phyloP scores from a whole-genome alignment of 2,329 filamentous ascomycete species.

The Fusarium humuli region DNA sequence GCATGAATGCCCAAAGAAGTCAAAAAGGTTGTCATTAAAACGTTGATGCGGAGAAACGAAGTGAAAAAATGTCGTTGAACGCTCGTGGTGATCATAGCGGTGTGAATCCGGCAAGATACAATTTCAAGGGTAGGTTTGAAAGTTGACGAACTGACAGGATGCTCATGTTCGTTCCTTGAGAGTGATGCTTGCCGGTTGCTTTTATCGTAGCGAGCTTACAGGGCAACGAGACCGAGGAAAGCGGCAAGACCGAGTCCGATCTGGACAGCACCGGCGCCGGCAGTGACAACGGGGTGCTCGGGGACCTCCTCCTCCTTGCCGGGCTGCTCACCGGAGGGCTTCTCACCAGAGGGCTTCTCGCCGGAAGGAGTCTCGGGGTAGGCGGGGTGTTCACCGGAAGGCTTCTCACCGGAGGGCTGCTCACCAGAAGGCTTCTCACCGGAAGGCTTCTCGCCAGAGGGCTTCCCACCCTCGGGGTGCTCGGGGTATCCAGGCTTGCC shows the following conservation, averaged over 20 bases:
- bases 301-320: slow-evolving; percentile 18
- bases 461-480: neutral
- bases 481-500: neutral
- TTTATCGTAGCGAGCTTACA: slow-evolving; percentile 43
- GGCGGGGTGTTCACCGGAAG: neutral
- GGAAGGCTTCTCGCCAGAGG: neutral
- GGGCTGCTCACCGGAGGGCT: slow-evolving; percentile 5
- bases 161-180: slow-evolving; percentile 6
- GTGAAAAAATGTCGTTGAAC: slow-evolving; percentile 28
- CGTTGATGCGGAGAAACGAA: slow-evolving; percentile 31
- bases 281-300: slow-evolving; percentile 45
- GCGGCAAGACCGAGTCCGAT: slow-evolving; percentile 49
- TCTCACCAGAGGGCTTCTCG: slow-evolving; percentile 2
- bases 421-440: neutral
- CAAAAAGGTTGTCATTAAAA: slow-evolving; percentile 37
- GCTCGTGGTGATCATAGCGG: slow-evolving; percentile 30
- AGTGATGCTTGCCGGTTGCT: neutral
- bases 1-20: slow-evolving; percentile 22
- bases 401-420: neutral
- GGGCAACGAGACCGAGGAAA: slow-evolving; percentile 45
- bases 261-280: slow-evolving; percentile 42
- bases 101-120: slow-evolving; percentile 1
- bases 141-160: slow-evolving; percentile 8
- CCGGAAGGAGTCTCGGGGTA: neutral
- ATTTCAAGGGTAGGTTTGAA: neutral